phyloP scores from a whole-genome alignment of 2,329 filamentous ascomycete species.

The Ascochyta clinopodiicola region DNA sequence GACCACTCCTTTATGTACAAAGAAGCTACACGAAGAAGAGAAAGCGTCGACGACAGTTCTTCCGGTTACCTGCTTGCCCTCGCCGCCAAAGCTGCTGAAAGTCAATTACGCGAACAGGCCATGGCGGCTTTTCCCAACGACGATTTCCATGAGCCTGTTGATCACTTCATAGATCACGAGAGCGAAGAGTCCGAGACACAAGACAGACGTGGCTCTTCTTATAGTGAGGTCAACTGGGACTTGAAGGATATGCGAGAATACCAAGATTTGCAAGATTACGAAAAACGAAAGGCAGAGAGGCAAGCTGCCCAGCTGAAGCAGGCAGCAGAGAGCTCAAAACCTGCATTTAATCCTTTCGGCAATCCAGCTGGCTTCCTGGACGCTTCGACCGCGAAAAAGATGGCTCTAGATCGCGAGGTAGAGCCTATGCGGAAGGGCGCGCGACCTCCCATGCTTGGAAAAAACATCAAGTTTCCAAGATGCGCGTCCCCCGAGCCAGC shows the following conservation, averaged over 20 bases:
- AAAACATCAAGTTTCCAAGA: conserved; percentile 78
- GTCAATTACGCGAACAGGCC: conserved; percentile 78
- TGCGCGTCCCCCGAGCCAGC: conserved; percentile 85
- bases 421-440: conserved; percentile 65
- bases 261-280: conserved; percentile 64
- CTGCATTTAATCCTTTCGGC: conserved; percentile 46
- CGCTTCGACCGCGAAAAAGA: conserved; percentile 33
- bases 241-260: conserved; percentile 82
- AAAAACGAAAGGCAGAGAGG: conserved; percentile 30
- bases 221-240: conserved; percentile 73
- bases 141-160: conserved; percentile 71
- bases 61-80: conserved; percentile 79
- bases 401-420: conserved; percentile 51
- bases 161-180: conserved; percentile 73
- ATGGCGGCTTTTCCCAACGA: conserved; percentile 78
- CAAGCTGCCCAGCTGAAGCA: conserved; percentile 46
- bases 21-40: conserved; percentile 62
- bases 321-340: conserved; percentile 26
- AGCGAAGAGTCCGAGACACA: conserved; percentile 46
- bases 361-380: conserved; percentile 43
- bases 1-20: conserved; percentile 58
- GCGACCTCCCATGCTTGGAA: conserved; percentile 85
- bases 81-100: conserved; percentile 79
- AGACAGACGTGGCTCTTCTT: conserved; percentile 66
- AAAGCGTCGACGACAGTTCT: conserved; percentile 76